phyloP scores from a whole-genome alignment of 148 eudicot genomes.

The Hydrangea macrophylla region DNA sequence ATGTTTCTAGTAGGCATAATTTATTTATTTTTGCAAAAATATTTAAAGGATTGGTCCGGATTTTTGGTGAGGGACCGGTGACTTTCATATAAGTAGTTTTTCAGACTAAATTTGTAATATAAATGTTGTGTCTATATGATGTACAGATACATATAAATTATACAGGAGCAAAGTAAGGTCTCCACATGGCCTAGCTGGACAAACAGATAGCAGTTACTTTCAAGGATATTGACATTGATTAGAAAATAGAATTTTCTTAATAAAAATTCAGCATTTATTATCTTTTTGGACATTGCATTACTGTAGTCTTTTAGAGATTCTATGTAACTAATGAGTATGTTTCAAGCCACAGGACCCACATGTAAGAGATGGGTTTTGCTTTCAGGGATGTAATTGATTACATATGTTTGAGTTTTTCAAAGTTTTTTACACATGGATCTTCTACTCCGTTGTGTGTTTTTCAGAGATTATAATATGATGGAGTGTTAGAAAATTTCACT shows the following conservation, averaged over 20 bases:
- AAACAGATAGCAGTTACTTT: slow-evolving; percentile 25
- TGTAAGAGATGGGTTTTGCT: neutral
- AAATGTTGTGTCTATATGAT: no score
- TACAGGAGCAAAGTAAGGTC: neutral
- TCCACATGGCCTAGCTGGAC: slow-evolving; percentile 43
- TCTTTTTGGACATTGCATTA: neutral
- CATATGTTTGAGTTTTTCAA: slow-evolving; percentile 2
- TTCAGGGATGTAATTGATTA: slow-evolving; percentile 28
- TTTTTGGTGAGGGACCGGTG: no score
- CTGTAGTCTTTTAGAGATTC: neutral
- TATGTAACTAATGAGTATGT: slow-evolving; percentile 2
- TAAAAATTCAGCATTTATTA: neutral
- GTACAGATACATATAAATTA: no score
- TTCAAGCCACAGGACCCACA: slow-evolving; percentile 28
- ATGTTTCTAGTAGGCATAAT: no score
- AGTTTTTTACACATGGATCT: slow-evolving; percentile 10
- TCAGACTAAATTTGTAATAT: no score
- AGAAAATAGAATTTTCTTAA: neutral
- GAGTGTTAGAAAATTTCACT: neutral
- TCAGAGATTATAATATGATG: neutral
- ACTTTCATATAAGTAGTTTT: no score
- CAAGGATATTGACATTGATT: neutral
- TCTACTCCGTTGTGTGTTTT: neutral
- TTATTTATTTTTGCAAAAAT: no score
- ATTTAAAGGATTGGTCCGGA: no score